Conservation (phyloP, 371 early-diverging fungal species). For the Rhizopus stolonifer region DNA sequence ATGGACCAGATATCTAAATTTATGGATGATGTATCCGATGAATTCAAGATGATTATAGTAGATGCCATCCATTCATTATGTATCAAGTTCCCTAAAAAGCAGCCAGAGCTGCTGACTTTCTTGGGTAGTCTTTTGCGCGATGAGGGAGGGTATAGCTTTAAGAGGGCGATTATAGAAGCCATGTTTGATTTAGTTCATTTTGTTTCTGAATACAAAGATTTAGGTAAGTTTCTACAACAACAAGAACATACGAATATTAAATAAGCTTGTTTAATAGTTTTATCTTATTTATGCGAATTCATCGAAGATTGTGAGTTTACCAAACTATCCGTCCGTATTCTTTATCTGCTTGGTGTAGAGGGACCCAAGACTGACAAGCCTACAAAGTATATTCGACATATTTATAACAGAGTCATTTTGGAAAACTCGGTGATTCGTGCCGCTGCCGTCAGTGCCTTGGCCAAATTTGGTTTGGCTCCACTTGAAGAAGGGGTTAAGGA, state of each 20-base stretch:
- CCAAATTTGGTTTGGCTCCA: constrained; percentile 84
- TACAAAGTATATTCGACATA: constrained; percentile 92
- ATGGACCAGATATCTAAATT: constrained; percentile 96
- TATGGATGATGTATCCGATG: constrained; percentile 95
- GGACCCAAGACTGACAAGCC: constrained; percentile 91
- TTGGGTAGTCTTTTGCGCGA: constrained; percentile 88
- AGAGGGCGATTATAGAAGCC: constrained; percentile 91
- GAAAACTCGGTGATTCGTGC: constrained; percentile 94
- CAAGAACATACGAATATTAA: too few relatives aligned
- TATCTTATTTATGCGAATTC: constrained; percentile 95
- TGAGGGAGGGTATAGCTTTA: constrained; percentile 95
- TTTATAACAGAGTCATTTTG: constrained; percentile 96
- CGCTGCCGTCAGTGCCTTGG: constrained; percentile 92
- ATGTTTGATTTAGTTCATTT: constrained; percentile 91
- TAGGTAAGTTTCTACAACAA: too few relatives aligned
- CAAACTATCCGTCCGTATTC: constrained; percentile 89
- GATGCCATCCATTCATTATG: constrained; percentile 93
- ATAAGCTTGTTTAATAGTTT: constrained; percentile 47
- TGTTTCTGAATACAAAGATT: constrained; percentile 87
- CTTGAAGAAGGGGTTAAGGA: constrained; percentile 72
- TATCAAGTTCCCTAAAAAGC: constrained; percentile 95
- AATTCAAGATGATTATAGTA: constrained; percentile 95
- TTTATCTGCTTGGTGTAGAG: constrained; percentile 90
- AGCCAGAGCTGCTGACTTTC: constrained; percentile 87
- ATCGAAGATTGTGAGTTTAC: constrained; percentile 98